Evolutionary conservation across 495 filamentous ascomycete genomes (phyloP).

Genomic region (Hypoxylon intermedium): DNA sequence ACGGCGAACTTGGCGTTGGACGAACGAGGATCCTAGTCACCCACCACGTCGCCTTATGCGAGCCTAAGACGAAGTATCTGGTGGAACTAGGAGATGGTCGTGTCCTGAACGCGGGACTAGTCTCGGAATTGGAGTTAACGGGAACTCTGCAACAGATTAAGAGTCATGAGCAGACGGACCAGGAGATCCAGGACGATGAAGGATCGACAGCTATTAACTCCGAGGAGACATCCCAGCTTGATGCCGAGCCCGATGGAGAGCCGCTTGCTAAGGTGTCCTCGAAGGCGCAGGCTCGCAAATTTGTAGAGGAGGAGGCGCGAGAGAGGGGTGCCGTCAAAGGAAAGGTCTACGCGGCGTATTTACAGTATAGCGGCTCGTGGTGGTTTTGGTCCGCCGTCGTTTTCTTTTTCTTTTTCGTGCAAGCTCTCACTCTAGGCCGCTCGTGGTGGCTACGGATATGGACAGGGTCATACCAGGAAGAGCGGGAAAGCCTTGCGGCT

Average conservation of each 20-base stretch:
- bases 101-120: conserved; percentile 65
- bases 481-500: conserved; percentile 28
- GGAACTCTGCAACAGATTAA: conserved; percentile 66
- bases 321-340: conserved; percentile 70
- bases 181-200: conserved; percentile 56
- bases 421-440: conserved; percentile 53
- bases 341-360: conserved; percentile 68
- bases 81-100: conserved; percentile 73
- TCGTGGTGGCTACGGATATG: conserved; percentile 77
- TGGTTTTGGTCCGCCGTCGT: conserved; percentile 67
- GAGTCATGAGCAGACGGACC: conserved; percentile 57
- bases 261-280: conserved; percentile 53
- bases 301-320: conserved; percentile 75
- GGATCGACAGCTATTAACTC: conserved; percentile 57
- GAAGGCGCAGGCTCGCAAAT: conserved; percentile 61
- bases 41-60: conserved; percentile 77
- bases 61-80: conserved; percentile 72
- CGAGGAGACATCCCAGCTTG: conserved; percentile 41
- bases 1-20: conserved; percentile 69
- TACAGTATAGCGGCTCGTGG: conserved; percentile 70
- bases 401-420: conserved; percentile 57
- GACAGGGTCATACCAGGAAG: conserved; percentile 58
- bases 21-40: conserved; percentile 82
- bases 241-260: conserved; percentile 41
- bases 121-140: conserved; percentile 63